These are phyloP conservation scores for Chaetomium globosum DNA, from an alignment of 2,329 filamentous ascomycete species.

Conservation along the genomic window DNA sequence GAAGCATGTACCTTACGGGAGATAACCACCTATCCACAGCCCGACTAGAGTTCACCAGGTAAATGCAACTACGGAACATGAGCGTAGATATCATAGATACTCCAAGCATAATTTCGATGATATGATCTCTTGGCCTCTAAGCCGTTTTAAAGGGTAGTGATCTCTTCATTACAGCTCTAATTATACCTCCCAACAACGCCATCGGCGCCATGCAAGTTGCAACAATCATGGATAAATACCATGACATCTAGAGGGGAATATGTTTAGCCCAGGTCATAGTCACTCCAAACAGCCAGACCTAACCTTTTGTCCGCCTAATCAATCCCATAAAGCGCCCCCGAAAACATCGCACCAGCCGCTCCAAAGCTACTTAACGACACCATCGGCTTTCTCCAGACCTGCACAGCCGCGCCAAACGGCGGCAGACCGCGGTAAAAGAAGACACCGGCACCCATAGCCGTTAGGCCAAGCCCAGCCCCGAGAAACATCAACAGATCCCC, in stretches of 20 bases:
- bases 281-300: slow-evolving; percentile 16
- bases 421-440: slow-evolving; percentile 31
- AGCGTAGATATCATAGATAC: not conserved
- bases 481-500: slow-evolving; percentile 26
- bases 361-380: slow-evolving; percentile 31
- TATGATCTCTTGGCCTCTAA: not conserved
- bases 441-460: slow-evolving; percentile 25
- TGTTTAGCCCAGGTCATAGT: slow-evolving; percentile 5
- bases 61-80: not conserved
- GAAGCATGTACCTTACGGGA: no score
- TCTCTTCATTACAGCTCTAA: not conserved
- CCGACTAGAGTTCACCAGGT: not conserved
- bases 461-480: slow-evolving; percentile 24
- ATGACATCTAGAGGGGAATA: slow-evolving; percentile 12
- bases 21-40: not conserved
- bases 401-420: slow-evolving; percentile 34
- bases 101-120: not conserved
- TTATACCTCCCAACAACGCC: not conserved
- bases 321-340: slow-evolving; percentile 24
- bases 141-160: not conserved
- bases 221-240: not conserved
- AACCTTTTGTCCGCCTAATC: not conserved
- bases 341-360: slow-evolving; percentile 35
- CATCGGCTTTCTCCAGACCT: slow-evolving; percentile 33
- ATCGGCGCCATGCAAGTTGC: not conserved